Evolutionary conservation across 192 early-diverging fungal genomes (phyloP).

Genomic region (Linnemannia exigua): DNA sequence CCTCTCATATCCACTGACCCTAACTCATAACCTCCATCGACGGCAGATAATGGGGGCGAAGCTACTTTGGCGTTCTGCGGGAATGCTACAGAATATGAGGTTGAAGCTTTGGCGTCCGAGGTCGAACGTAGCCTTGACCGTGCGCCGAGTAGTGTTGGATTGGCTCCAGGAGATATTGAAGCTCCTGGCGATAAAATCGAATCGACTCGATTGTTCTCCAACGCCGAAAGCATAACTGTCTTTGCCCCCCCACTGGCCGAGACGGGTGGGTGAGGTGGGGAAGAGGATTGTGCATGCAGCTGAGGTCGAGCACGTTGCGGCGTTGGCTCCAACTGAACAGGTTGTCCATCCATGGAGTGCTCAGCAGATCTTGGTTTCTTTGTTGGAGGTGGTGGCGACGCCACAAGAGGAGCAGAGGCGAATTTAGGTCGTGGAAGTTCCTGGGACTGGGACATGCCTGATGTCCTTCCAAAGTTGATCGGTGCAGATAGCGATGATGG

Average conservation of each 20-base stretch:
- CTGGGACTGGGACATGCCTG: background rate
- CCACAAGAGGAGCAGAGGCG: background rate
- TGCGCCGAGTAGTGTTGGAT: slow-evolving; percentile 32
- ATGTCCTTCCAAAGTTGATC: background rate
- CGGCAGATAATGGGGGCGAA: background rate
- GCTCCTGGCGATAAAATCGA: background rate
- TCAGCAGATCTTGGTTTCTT: slow-evolving; percentile 45
- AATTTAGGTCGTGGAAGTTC: slow-evolving; percentile 10
- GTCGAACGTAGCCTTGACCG: slow-evolving; percentile 44
- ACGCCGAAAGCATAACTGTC: background rate
- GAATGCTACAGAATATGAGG: slow-evolving; percentile 24
- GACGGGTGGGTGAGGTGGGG: slow-evolving; percentile 14
- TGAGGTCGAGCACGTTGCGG: slow-evolving; percentile 5
- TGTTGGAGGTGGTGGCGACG: background rate
- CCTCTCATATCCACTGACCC: slow-evolving; percentile 1
- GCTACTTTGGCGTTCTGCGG: slow-evolving; percentile 11
- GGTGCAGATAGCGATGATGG: background rate
- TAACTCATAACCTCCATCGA: background rate
- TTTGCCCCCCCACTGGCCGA: background rate
- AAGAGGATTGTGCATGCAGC: background rate
- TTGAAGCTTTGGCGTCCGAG: slow-evolving; percentile 43
- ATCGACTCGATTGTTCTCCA: background rate
- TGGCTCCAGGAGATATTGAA: slow-evolving; percentile 4
- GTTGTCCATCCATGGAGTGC: slow-evolving; percentile 10
- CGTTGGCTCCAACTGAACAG: background rate